Evolutionary conservation across 2,329 filamentous ascomycete genomes (phyloP), one percentile per base, ranked within the genome.

Genomic region (Hypoxylon sp.): DNA sequence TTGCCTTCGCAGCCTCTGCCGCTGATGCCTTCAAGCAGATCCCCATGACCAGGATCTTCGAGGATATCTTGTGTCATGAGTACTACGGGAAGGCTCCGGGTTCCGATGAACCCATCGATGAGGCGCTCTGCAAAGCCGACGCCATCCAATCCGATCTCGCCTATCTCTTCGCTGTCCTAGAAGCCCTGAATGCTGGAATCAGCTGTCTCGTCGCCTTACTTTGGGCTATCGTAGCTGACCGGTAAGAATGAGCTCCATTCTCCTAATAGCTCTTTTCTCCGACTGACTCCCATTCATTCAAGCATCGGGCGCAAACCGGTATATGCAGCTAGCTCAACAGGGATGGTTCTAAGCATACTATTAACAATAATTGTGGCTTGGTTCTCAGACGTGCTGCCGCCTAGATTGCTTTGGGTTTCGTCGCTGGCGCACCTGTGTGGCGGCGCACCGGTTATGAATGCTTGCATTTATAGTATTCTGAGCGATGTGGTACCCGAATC

Each of bases 21-120:
- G 70, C 75, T 1, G 71, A 69, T n/a, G 74, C 71, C 2, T 72
- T 81, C 25, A 73, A 72, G 57, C 67, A 61, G 7, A 75, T 81
- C 25, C 76, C 79, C 14, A 66, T 70, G 41, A 74, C 77, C 5
- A 74, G 79, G 45, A 72, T 79, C 27, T 76, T 75, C 41, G 80
- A 81, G 63, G 78, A 81, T 67, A 77, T 80, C 32, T 67, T 81
- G 19, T 82, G 80, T 67, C 78, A 76, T 56, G 60, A 73, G 43
- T 76, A 79, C 55, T 80, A 80, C 58, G 76, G 74, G 52, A 46
- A 66, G 14, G 37, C 71, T 16, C 45, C 69, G 21, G 70, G 71
- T 9, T 60, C 50, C 3, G 71, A 57, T 12, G 68, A 69, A 45
- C 72, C 75, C 1, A 80, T 81, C 37, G 75, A 79, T 27, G 80